Base-by-base conservation (phyloP, 371 early-diverging fungal species). In the Chytridium lagenaria region DNA sequence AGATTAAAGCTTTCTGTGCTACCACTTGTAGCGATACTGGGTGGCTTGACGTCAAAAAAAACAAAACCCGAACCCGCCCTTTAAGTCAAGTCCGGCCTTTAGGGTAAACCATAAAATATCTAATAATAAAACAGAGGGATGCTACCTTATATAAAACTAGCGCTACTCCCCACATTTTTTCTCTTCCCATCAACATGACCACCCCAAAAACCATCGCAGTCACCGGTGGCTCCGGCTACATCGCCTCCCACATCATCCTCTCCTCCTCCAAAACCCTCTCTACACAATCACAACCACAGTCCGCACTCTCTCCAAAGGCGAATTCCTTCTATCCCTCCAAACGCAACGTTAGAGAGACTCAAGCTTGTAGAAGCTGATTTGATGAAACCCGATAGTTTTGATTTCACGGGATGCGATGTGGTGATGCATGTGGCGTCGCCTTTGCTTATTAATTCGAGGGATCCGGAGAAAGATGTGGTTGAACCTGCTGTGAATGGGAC, bases 401-500 rank as follows among this genome's bases (percentile, higher is more conserved):
- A 73, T 23, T 44, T 66, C 23, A 26, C 19, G 44, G 63, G 74
- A 30, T 33, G 44, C 36, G 78, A 75, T 38, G 71, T 55, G 37
- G 70, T 81, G 15, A 33, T 74, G 22, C 83, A 82, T 77, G 69
- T 69, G 19, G 83, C 83, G 1, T 71, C 72, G 22, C 83, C 83
- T 2, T 77, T 78, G 67, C 68, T 51, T 74, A 69, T 50, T 69
- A 57, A 69, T 1, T 67, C 59, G 39, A n/a, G 34, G 33, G 81
- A 79, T 61, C 40, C 70, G 26, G 28, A 71, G 51, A 40, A 61
- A 36, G 77, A 78, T 30, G 50, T 77, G 33, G 70, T 83, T 59
- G 70, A 74, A n/a, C 83, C 83, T 38, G 83, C 83, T 28, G 79
- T 78, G 16, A 30, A 70, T 16, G 83, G 83, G n/a, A 83, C 83